Base-by-base conservation (phyloP, 371 early-diverging fungal species). In the Apophysomyces variabilis region DNA sequence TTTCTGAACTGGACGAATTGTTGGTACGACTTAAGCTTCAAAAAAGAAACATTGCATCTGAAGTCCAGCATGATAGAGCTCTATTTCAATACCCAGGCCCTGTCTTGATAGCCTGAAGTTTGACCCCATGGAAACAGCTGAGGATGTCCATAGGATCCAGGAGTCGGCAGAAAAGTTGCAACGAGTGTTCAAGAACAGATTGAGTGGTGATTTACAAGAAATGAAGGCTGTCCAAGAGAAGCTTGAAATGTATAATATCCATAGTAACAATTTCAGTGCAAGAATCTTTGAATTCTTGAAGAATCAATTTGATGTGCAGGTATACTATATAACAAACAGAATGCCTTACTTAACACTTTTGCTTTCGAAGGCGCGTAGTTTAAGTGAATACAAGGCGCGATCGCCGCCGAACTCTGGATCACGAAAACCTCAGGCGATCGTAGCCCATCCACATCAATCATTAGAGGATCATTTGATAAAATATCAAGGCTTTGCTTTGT, bases 401-500 rank as follows among this genome's bases (percentile, higher is more conserved):
- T 66, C 76, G 12, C 69, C 88, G 35, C 61, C 80, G 16, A 75
- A 32, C 58, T 61, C 73, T 26, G 41, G 11, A 13, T 71, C 78
- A 50, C 62, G 76, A 67, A 50, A 69, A 62, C 62, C 70, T 73
- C 56, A 85, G 71, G 60, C 74, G 77, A 63, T 80, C 65, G 66
- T 87, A 79, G 77, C 73, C 7, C 57, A 64, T 1, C 78, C 84
- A 12, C 93, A 95, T 61, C 94, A 92, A 35, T 68, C 78, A 0
- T 73, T 95, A 6, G 94, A 95, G 75, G 87, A 89, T 60, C 83
- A 86, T 50, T 74, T 96, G 44, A 88, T 88, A 61, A 87, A 87
- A 68, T 96, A 93, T 62, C 89, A 92, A n/a, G 93, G 93, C 0
- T 80, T 96, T 62, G 85, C 92, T 43, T 70, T 89, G n/a, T 98